A percentile compares a stretch with the other conserved stretches of the same genome.
Evolutionary conservation across 345 rosid species (phyloP).

Genomic region (Lepidium aucheri): DNA sequence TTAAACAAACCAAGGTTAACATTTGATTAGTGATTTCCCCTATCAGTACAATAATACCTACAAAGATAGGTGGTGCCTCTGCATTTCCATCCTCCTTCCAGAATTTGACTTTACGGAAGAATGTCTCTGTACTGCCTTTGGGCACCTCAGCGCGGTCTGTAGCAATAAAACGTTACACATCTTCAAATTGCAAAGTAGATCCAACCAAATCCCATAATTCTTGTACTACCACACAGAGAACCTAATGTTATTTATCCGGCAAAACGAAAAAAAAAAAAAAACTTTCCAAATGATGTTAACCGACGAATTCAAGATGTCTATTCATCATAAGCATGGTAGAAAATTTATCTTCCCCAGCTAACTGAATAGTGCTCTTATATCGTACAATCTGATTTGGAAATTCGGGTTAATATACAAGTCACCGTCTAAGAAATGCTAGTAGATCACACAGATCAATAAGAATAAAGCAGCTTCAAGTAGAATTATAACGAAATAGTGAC

Average conservation of each 20-base stretch:
- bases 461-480: not conserved
- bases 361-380: not conserved
- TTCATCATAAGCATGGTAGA: not conserved
- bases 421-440: not conserved
- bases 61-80: slow-evolving; percentile 99
- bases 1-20: not conserved
- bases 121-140: slow-evolving; percentile 89
- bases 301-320: not conserved
- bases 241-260: not conserved
- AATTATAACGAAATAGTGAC: not conserved
- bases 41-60: slow-evolving; percentile 53
- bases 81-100: slow-evolving; percentile 96
- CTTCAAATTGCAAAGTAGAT: not conserved
- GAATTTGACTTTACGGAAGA: slow-evolving; percentile 95
- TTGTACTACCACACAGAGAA: not conserved
- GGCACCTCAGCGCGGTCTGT: slow-evolving; percentile 88
- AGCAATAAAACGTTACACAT: not conserved
- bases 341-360: not conserved
- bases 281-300: not conserved
- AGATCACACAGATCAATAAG: slow-evolving; percentile 16
- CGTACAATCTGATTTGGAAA: slow-evolving; percentile 1
- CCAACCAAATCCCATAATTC: not conserved
- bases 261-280: not conserved
- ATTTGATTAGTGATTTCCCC: not conserved
- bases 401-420: not conserved